These are phyloP conservation scores for Angomonas ambiguus DNA, from an alignment of 208 protist species.

Conservation along the genomic window DNA sequence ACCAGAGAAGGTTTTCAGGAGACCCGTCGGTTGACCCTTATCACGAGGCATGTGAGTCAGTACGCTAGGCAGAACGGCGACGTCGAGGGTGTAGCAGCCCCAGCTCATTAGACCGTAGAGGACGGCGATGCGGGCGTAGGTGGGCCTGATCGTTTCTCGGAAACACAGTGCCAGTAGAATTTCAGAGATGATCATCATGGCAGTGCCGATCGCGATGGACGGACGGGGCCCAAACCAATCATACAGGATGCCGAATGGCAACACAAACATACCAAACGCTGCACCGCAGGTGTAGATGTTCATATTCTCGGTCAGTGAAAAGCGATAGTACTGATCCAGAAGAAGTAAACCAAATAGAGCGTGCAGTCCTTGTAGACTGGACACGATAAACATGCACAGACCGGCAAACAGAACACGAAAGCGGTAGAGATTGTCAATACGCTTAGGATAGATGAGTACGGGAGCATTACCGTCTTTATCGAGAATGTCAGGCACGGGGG, in stretches of 20 bases:
- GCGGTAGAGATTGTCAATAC: constrained; percentile 29
- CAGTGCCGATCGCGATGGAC: constrained; percentile 15
- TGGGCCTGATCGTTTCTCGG: constrained; percentile 20
- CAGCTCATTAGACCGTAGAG: constrained; percentile 43
- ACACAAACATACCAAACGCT: constrained; percentile 18
- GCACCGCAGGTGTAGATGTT: constrained; percentile 26
- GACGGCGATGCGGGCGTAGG: constrained; percentile 22
- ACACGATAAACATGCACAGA: constrained; percentile 25
- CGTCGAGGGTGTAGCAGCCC: constrained; percentile 34
- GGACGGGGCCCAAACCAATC: constrained; percentile 32
- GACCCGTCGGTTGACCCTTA: constrained; percentile 35
- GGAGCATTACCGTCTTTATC: no score
- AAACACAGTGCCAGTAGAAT: constrained; percentile 33
- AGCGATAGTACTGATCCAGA: constrained; percentile 27
- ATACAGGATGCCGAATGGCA: constrained; percentile 30
- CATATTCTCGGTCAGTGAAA: constrained; percentile 18
- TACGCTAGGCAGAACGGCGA: constrained; percentile 25
- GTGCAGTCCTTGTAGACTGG: constrained; percentile 23
- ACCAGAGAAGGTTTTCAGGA: constrained; percentile 50
- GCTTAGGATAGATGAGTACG: constrained; percentile 26
- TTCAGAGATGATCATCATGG: neutral
- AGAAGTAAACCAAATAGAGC: constrained; percentile 29
- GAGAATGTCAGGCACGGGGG: no score
- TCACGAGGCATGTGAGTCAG: constrained; percentile 52
- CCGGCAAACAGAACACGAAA: constrained; percentile 37